phyloP scores from a whole-genome alignment of 805 yeast species.

The Lachancea fermentati region DNA sequence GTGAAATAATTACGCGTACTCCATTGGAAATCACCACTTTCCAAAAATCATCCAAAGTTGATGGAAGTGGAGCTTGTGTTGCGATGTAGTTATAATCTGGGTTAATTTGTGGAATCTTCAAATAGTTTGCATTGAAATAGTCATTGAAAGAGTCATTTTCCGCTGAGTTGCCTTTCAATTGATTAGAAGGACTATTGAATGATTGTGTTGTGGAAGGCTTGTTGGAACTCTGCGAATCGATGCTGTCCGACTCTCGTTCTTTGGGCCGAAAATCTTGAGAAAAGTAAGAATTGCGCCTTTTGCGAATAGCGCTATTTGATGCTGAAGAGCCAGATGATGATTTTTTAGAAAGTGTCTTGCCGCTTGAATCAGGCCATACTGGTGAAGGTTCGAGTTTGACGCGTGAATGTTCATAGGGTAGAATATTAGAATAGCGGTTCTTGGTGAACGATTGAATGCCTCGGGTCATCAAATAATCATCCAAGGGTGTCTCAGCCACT shows the following conservation, averaged over 20 bases:
- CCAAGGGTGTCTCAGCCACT: constrained; percentile 24
- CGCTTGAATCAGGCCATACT: constrained; percentile 9
- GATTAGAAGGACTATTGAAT: no score
- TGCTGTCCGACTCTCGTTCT: neutral
- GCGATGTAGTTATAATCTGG: constrained; percentile 57
- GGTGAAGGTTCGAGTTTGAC: constrained; percentile 44
- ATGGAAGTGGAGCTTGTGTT: constrained; percentile 79
- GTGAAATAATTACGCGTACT: constrained; percentile 65
- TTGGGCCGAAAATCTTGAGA: constrained; percentile 4
- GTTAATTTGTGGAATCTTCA: constrained; percentile 38
- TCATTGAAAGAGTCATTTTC: constrained; percentile 35
- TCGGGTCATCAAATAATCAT: constrained; percentile 42
- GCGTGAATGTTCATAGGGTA: constrained; percentile 80
- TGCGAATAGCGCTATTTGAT: constrained; percentile 3
- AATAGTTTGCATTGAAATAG: constrained; percentile 85
- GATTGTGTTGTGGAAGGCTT: constrained; percentile 10
- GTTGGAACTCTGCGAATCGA: constrained; percentile 2
- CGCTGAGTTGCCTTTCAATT: no score
- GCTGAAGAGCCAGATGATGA: constrained; percentile 1
- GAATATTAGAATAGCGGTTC: constrained; percentile 80
- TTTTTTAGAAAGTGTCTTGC: neutral
- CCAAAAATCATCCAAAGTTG: constrained; percentile 88
- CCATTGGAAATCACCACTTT: constrained; percentile 62
- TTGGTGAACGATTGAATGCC: constrained; percentile 77
- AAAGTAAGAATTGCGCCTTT: constrained; percentile 10